Evolutionary conservation across 805 yeast genomes (phyloP).

Genomic region (Phaffomyces opuntiae): DNA sequence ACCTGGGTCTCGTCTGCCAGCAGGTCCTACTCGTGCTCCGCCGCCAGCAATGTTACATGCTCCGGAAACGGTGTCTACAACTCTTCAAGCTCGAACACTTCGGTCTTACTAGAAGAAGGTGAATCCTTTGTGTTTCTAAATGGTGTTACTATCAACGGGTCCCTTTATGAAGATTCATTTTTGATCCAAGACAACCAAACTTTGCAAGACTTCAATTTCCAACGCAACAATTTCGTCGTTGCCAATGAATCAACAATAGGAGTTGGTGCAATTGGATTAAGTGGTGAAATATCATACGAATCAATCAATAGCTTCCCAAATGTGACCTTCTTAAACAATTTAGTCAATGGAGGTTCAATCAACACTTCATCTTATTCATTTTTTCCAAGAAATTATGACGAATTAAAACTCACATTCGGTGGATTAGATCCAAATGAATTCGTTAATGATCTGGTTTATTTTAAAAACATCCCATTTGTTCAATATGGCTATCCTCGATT

Average conservation of each 20-base stretch:
- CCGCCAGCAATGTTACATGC: conserved; percentile 6
- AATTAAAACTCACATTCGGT: conserved; percentile 45
- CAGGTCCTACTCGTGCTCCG: not conserved
- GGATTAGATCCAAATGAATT: conserved; percentile 44
- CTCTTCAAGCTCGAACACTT: conserved; percentile 3
- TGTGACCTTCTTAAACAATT: conserved; percentile 25
- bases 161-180: conserved; percentile 11
- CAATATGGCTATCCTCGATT: conserved; percentile 6
- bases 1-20: conserved; percentile 24
- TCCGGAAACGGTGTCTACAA: conserved; percentile 12
- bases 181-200: not conserved
- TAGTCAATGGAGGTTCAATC: conserved; percentile 26
- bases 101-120: not conserved
- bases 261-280: conserved; percentile 40
- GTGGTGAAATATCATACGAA: not conserved
- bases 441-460: conserved; percentile 41
- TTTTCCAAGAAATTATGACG: conserved; percentile 20
- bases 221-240: conserved; percentile 28
- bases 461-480: conserved; percentile 41
- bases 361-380: conserved; percentile 38
- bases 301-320: not conserved
- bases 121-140: conserved; percentile 8
- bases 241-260: conserved; percentile 30
- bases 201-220: conserved; percentile 11
- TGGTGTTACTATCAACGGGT: conserved; percentile 15